Evolutionary conservation across 106 monocot genomes (phyloP).

Genomic region (Vanilla planifolia): DNA sequence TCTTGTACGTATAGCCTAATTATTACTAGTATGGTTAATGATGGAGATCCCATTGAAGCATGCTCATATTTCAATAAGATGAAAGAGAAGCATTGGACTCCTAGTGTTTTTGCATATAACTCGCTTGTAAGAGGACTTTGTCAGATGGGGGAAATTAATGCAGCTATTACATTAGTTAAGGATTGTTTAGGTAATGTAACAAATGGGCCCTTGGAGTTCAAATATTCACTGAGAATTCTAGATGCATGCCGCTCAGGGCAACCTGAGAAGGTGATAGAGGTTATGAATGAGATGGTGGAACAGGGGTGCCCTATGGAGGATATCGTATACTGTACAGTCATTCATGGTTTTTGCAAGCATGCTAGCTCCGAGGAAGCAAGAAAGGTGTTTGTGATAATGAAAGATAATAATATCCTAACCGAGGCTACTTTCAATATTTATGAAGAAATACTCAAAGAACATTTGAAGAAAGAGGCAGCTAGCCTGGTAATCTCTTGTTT

Average conservation of each 20-base stretch:
- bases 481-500: constrained; percentile 71
- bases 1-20: constrained; percentile 48
- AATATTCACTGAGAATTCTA: constrained; percentile 71
- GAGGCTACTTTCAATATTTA: constrained; percentile 58
- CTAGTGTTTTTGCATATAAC: constrained; percentile 51
- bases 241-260: constrained; percentile 47
- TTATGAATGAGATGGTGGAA: constrained; percentile 76
- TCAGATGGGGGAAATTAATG: constrained; percentile 59
- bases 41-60: constrained; percentile 52
- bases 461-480: constrained; percentile 71
- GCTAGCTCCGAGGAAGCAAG: constrained; percentile 62
- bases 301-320: constrained; percentile 50
- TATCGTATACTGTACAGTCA: constrained; percentile 67
- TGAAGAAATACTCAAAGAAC: constrained; percentile 79
- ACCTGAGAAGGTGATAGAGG: constrained; percentile 62
- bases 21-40: constrained; percentile 74
- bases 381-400: constrained; percentile 60
- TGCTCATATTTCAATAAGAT: constrained; percentile 64
- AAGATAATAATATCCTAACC: constrained; percentile 37
- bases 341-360: constrained; percentile 83
- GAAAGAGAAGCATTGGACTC: constrained; percentile 61
- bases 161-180: constrained; percentile 66
- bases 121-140: constrained; percentile 77
- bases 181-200: constrained; percentile 84
- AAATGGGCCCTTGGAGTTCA: constrained; percentile 84